Base-by-base conservation (phyloP, 345 rosid species). In the Citrus australasica region DNA sequence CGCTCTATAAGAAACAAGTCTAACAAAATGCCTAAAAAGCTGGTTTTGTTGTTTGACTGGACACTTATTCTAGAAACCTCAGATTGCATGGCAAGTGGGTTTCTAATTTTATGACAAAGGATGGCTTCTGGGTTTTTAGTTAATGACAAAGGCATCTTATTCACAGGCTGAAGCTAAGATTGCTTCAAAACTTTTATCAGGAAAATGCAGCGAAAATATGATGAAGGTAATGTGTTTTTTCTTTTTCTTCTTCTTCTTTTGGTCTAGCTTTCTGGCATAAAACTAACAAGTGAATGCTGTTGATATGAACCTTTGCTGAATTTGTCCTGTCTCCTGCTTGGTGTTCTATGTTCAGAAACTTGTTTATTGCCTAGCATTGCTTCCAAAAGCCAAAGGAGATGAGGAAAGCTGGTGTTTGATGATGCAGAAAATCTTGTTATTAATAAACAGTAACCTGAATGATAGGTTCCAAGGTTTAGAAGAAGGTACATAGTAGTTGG, bases 371-470 rank as follows among this genome's bases (percentile, higher is more conserved):
- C 87, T 96, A 55, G 93, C 98, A 61, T 83, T 90, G 79, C 97
- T 96, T 77, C 99, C 99, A 22, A 90, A 88, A 86, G 85, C 89
- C 28, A 94, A 82, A 85, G 98, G 97, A 69, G 94, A 91, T 80
- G 94, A 83, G 65, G 87, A 85, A 64, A 88, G 89, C 84, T 96
- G 99, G 99, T 83, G 83, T 73, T 74, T 88, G 83, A 81, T 89
- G 88, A 85, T 94, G 89, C 91, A 87, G 75, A 92, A 87, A 88
- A 83, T 92, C 79, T 79, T 94, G 82, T 82, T 91, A 67, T 82
- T 85, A 62, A 80, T 91, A 67, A 90, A 94, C 60, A 85, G 77
- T 46, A 82, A 85, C 82, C 86, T 96, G 64, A 89, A 84, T 80
- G 92, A 87, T 72, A 80, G 88, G 79, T 91, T 96, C 84, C 87